Conservation (phyloP, 2,329 filamentous ascomycete genomes). For the Teratosphaeria pseudoeucalypti region DNA sequence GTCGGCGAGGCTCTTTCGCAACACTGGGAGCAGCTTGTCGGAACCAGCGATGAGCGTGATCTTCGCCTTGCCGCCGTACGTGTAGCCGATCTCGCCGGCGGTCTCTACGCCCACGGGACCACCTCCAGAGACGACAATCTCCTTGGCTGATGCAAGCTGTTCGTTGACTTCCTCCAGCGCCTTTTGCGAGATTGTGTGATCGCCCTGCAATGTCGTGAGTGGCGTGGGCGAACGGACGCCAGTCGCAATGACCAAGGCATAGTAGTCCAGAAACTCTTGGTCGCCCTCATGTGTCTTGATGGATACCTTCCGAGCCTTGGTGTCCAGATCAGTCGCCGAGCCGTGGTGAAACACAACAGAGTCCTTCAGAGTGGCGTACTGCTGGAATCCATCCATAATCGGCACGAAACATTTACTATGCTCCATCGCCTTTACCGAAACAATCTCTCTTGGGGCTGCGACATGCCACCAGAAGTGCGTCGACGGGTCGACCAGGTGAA, state of each 20-base stretch:
- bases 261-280: slow-evolving; percentile 34
- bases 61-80: slow-evolving; percentile 28
- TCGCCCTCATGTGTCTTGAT: slow-evolving; percentile 26
- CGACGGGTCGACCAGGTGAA: slow-evolving; percentile 46
- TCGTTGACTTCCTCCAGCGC: slow-evolving; percentile 24
- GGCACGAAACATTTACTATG: slow-evolving; percentile 40
- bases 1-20: slow-evolving; percentile 30
- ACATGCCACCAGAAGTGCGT: slow-evolving; percentile 43
- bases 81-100: slow-evolving; percentile 27
- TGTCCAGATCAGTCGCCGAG: slow-evolving; percentile 38
- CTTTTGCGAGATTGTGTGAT: slow-evolving; percentile 21
- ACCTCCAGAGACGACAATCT: slow-evolving; percentile 27
- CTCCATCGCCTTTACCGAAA: slow-evolving; percentile 38
- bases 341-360: slow-evolving; percentile 39
- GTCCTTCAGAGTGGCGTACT: slow-evolving; percentile 34
- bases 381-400: slow-evolving; percentile 40
- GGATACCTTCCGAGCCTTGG: slow-evolving; percentile 32
- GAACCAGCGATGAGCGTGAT: slow-evolving; percentile 38
- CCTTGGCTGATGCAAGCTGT: slow-evolving; percentile 25
- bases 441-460: slow-evolving; percentile 43
- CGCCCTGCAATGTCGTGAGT: slow-evolving; percentile 34
- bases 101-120: slow-evolving; percentile 30
- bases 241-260: slow-evolving; percentile 48
- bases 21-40: slow-evolving; percentile 30
- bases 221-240: slow-evolving; percentile 39